Conservation (phyloP, 371 early-diverging fungal species). For the Zancudomyces culisetae region DNA sequence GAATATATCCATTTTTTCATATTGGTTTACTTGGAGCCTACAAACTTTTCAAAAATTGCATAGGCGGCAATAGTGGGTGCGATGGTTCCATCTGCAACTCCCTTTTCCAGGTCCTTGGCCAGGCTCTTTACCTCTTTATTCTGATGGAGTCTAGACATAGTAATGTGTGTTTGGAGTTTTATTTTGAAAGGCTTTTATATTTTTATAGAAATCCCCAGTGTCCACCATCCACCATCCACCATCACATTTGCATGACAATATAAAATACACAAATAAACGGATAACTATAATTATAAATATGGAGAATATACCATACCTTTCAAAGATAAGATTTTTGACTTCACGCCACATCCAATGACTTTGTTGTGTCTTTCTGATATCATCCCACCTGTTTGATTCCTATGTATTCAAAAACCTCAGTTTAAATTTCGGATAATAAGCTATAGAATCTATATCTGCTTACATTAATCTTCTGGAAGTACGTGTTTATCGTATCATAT, state of each 20-base stretch:
- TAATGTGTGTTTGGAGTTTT: neutral
- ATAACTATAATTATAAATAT: too few species aligned
- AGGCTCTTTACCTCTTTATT: conserved; percentile 16
- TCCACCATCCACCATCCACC: too few species aligned
- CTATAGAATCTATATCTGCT: too few species aligned
- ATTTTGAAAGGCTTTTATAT: too few species aligned
- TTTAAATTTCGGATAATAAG: too few species aligned
- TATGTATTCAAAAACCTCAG: conserved; percentile 4
- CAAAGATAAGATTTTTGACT: conserved; percentile 30
- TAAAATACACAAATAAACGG: too few species aligned
- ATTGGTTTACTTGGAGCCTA: conserved; percentile 1
- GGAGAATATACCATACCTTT: neutral
- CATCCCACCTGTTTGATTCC: conserved; percentile 26
- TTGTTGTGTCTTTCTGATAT: conserved; percentile 34
- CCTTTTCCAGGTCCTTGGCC: conserved; percentile 23
- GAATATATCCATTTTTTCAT: too few species aligned
- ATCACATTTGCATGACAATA: too few species aligned
- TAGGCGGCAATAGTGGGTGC: conserved; percentile 36
- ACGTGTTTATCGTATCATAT: conserved; percentile 40
- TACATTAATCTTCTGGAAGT: conserved; percentile 18
- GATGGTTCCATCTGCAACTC: conserved; percentile 27
- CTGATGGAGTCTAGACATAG: conserved; percentile 23
- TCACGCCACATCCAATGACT: conserved; percentile 58
- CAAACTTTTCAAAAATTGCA: conserved; percentile 11
- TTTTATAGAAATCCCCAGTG: too few species aligned